A percentile compares a stretch with the other conserved stretches of the same genome.
Conservation (phyloP, 2,329 filamentous ascomycete species). For the Calonectria hongkongensis region DNA sequence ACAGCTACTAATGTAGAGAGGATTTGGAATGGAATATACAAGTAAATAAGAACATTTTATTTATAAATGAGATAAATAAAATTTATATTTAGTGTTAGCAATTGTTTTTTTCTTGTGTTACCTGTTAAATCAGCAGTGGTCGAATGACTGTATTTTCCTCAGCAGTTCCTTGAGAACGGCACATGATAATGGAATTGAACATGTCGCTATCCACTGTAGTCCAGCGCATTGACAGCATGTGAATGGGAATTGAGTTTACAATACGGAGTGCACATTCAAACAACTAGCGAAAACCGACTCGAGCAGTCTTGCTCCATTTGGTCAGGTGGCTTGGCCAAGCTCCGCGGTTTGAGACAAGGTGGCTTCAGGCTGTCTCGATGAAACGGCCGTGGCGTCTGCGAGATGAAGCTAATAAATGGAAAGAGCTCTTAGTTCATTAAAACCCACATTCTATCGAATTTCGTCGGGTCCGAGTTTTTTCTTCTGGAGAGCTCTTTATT, state of each 20-base stretch:
- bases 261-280: not conserved
- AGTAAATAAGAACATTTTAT: not conserved
- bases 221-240: not conserved
- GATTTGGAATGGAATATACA: not conserved
- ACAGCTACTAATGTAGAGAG: constrained; percentile 21
- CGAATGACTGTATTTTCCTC: no score
- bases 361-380: constrained; percentile 24
- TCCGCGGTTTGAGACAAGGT: constrained; percentile 25
- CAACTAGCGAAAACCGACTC: constrained; percentile 5
- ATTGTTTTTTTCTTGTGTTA: no score
- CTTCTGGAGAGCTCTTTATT: constrained; percentile 8
- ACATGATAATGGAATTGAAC: no score
- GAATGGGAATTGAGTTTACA: constrained; percentile 17
- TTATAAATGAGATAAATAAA: no score
- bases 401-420: constrained; percentile 30
- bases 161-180: no score
- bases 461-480: not conserved
- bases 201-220: no score
- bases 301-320: not conserved
- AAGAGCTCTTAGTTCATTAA: constrained; percentile 23
- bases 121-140: no score
- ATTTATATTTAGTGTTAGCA: no score
- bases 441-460: not conserved
- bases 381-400: constrained; percentile 31
- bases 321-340: not conserved